Evolutionary conservation across 768 basidiomycete species (phyloP).

Genomic region (Pleurotus djamor): DNA sequence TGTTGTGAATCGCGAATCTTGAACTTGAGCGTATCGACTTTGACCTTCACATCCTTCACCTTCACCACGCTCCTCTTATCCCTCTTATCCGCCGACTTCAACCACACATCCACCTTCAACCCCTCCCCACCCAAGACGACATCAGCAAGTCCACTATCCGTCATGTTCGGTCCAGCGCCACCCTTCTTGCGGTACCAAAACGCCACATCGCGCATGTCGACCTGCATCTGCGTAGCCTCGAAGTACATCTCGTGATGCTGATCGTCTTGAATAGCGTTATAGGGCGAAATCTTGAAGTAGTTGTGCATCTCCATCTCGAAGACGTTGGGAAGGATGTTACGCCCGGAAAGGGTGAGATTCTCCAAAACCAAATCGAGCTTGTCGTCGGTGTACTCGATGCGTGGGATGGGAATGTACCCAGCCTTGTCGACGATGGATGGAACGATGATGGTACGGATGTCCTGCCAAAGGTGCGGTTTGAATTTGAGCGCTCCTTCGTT

Average conservation of each 20-base stretch:
- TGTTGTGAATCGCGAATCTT: constrained; percentile 90
- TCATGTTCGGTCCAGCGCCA: constrained; percentile 69
- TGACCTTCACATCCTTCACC: constrained; percentile 68
- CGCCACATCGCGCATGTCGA: constrained; percentile 89
- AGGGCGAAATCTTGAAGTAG: constrained; percentile 81
- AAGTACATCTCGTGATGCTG: constrained; percentile 70
- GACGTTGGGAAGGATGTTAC: constrained; percentile 85
- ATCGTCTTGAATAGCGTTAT: constrained; percentile 55
- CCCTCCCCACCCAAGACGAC: constrained; percentile 83
- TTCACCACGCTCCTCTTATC: constrained; percentile 70
- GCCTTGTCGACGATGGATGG: constrained; percentile 74
- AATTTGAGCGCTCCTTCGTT: constrained; percentile 80
- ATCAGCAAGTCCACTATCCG: constrained; percentile 82
- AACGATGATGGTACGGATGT: constrained; percentile 79
- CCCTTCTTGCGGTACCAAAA: constrained; percentile 88
- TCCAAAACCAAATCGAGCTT: constrained; percentile 86
- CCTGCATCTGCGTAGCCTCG: constrained; percentile 82
- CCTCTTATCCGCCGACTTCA: constrained; percentile 47
- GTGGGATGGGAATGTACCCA: constrained; percentile 86
- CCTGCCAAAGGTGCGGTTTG: constrained; percentile 87
- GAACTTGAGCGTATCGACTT: constrained; percentile 86
- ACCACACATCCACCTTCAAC: constrained; percentile 62
- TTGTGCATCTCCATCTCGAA: constrained; percentile 75
- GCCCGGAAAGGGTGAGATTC: constrained; percentile 84
- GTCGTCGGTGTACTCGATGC: constrained; percentile 91